These are phyloP conservation scores for Brassica incana DNA, from an alignment of 345 rosid genomes.

Conservation along the genomic window DNA sequence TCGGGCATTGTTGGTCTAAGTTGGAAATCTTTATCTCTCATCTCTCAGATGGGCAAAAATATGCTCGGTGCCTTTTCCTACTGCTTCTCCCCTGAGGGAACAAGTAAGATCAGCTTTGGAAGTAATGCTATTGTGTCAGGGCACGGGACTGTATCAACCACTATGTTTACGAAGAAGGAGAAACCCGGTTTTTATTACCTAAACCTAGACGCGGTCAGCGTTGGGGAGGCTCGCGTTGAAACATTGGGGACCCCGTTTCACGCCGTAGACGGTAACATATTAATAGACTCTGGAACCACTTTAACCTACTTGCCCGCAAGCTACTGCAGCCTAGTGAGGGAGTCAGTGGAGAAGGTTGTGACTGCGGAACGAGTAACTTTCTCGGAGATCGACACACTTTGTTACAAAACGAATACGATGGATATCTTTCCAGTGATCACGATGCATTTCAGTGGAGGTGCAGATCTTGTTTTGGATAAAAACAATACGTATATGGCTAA, in stretches of 20 bases:
- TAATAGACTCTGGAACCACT: constrained; percentile 27
- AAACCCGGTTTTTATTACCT: background rate
- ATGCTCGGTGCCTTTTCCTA: constrained; percentile 11
- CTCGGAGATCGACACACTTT: background rate
- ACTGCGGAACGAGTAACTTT: background rate
- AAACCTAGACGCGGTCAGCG: constrained; percentile 21
- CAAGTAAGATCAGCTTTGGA: constrained; percentile 4
- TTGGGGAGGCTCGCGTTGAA: background rate
- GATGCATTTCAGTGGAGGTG: constrained; percentile 7
- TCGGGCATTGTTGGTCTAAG: constrained; percentile 17
- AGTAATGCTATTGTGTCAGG: constrained; percentile 11
- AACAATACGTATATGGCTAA: background rate
- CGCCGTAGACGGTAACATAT: background rate
- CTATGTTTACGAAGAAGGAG: background rate
- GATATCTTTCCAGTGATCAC: background rate
- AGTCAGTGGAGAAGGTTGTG: background rate
- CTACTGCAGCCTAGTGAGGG: constrained; percentile 7
- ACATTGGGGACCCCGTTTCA: constrained; percentile 17
- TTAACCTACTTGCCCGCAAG: background rate
- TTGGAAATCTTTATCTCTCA: background rate
- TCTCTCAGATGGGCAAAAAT: constrained; percentile 5
- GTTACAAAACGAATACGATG: background rate
- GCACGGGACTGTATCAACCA: background rate
- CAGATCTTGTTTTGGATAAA: background rate
- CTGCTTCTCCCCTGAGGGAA: constrained; percentile 6